Percentiles rank a stretch among this genome's conserved stretches.
phyloP scores from a whole-genome alignment of 768 basidiomycete genomes.

The Rhizopogon salebrosus region DNA sequence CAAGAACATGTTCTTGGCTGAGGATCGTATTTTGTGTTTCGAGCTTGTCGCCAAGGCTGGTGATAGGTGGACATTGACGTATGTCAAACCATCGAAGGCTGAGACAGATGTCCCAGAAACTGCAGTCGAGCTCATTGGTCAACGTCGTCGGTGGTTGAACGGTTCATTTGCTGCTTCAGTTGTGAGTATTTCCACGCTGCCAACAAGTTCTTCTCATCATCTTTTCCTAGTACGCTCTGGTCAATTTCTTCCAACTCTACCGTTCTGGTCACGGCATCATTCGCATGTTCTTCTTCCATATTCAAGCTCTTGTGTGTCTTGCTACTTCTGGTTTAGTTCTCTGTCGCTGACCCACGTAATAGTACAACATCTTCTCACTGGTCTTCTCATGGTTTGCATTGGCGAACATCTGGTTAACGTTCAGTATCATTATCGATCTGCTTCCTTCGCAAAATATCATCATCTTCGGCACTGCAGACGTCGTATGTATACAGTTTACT shows the following conservation, averaged over 20 bases:
- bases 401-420: constrained; percentile 93
- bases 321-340: neutral
- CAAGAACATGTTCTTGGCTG: constrained; percentile 88
- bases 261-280: constrained; percentile 80
- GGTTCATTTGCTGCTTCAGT: constrained; percentile 93
- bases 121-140: constrained; percentile 90
- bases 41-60: constrained; percentile 90
- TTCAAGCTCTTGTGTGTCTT: constrained; percentile 77
- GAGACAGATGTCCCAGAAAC: constrained; percentile 95
- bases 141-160: constrained; percentile 95
- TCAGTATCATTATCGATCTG: constrained; percentile 90
- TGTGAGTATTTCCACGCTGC: constrained; percentile 37
- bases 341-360: constrained; percentile 1
- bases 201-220: constrained; percentile 1
- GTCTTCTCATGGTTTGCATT: constrained; percentile 92
- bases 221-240: constrained; percentile 69
- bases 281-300: constrained; percentile 94
- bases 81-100: constrained; percentile 93
- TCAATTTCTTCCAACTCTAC: constrained; percentile 90
- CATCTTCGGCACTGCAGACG: constrained; percentile 65
- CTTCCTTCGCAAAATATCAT: constrained; percentile 48
- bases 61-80: constrained; percentile 83
- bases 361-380: constrained; percentile 85
- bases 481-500: constrained; percentile 46
- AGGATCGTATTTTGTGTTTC: constrained; percentile 97